phyloP scores from a whole-genome alignment of 139 green algal genomes.

The Eudorina sp. region DNA sequence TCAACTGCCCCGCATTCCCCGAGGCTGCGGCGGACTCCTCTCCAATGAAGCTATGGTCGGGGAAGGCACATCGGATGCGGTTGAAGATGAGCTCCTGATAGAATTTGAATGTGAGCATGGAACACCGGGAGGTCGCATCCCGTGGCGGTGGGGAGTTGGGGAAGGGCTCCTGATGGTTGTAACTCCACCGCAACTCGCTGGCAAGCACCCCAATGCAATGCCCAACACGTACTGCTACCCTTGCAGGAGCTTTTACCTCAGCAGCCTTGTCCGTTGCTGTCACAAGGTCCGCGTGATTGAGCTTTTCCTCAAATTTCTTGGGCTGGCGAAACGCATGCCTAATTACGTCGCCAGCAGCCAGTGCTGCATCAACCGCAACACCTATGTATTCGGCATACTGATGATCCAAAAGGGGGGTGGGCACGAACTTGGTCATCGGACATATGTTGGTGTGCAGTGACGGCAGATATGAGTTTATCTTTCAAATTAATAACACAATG shows the following conservation, averaged over 20 bases:
- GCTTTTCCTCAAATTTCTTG: conserved; percentile 69
- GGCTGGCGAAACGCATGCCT: conserved; percentile 16
- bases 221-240: too few relatives aligned
- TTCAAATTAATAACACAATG: too few relatives aligned
- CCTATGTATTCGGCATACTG: neutral
- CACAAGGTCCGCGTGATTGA: conserved; percentile 90
- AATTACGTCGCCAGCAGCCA: conserved; percentile 50
- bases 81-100: conserved; percentile 54
- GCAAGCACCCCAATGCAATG: too few relatives aligned
- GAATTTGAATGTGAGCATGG: neutral
- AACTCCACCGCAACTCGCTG: neutral
- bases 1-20: conserved; percentile 70
- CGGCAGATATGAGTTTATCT: neutral
- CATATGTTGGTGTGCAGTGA: neutral
- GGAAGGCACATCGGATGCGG: conserved; percentile 76
- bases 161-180: neutral
- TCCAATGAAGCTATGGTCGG: conserved; percentile 86
- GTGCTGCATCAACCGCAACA: conserved; percentile 48
- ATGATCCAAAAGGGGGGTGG: neutral
- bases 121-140: neutral
- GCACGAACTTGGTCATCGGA: neutral
- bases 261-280: conserved; percentile 96
- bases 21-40: conserved; percentile 74
- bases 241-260: conserved; percentile 74
- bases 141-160: neutral